Evolutionary conservation across 768 basidiomycete genomes (phyloP), one percentile per base, ranked within the genome.

Genomic region (Kwoniella dejecticola): DNA sequence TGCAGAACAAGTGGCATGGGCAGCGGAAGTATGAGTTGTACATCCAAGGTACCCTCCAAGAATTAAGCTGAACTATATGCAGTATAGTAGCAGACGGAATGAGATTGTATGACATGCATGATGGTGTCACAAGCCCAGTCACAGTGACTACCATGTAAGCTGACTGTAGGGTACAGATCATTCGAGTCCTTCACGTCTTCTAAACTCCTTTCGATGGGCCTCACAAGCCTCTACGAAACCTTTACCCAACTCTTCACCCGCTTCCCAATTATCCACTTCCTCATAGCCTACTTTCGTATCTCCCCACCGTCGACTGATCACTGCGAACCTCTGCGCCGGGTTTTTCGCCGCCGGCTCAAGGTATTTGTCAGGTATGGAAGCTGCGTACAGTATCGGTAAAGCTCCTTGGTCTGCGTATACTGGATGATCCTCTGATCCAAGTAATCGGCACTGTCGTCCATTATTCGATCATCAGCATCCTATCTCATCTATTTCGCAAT

Each of bases 381-480:
- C 68, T 19, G 73, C 71, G 55, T 72, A 72, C n/a, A 75, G 8
- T 40, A 72, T 60, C 2, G 67, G 57, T 2, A 57, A 42, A 4
- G 71, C 67, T 19, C 63, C 64, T 44, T 68, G 62, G 23, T 62
- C 54, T 5, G 71, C 54, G 52, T 68, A 64, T 3, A 66, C 54
- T 0, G 71, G 69, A 41, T 75, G 73, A 41, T 53, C 60, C 3
- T 62, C 53, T 17, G 73, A 75, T 27, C 73, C 73, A 5, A 68
- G n/a, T 13, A 74, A 38, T 26, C 72, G 65, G 29, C 60, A 52
- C 72, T 71, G 52, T 40, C 24, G 30, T n/a, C n/a, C 8, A 38
- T 38, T 17, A 38, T 38, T 8, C 17, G 17, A 38, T 17, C 36
- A 38, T n/a, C n/a, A 38, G 49, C 15, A 50, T 29, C 21, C 29